These are phyloP conservation scores for Aegle marmelos DNA, from an alignment of 345 rosid genomes.

Conservation along the genomic window DNA sequence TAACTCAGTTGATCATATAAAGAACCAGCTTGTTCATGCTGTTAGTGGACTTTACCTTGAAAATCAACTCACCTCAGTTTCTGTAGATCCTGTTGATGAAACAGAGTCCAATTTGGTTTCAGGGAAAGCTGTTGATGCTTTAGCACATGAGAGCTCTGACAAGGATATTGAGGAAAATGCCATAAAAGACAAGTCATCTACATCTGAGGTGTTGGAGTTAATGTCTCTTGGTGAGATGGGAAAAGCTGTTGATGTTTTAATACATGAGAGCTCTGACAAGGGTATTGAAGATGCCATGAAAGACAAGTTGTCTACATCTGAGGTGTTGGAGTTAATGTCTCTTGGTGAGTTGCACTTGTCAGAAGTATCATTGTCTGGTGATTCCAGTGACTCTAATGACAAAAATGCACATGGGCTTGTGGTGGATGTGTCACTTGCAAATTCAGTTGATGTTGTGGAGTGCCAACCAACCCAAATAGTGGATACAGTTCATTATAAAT, in stretches of 20 bases:
- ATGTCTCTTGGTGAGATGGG: constrained; percentile 16
- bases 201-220: constrained; percentile 17
- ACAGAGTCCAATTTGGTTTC: constrained; percentile 16
- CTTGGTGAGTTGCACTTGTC: constrained; percentile 14
- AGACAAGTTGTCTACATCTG: constrained; percentile 21
- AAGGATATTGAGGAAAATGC: constrained; percentile 24
- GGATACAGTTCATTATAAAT: background rate
- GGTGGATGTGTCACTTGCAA: constrained; percentile 14
- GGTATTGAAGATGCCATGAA: constrained; percentile 23
- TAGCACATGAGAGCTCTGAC: constrained; percentile 7
- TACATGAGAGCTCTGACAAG: constrained; percentile 7
- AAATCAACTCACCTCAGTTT: background rate
- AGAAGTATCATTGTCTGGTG: constrained; percentile 4
- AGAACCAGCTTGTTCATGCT: constrained; percentile 9
- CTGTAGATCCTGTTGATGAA: constrained; percentile 14
- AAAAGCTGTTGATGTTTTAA: constrained; percentile 14
- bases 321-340: constrained; percentile 16
- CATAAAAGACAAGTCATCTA: constrained; percentile 19
- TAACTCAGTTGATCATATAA: constrained; percentile 2
- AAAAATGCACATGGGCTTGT: constrained; percentile 11
- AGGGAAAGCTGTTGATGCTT: constrained; percentile 17
- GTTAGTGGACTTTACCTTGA: background rate
- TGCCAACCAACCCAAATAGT: constrained; percentile 3
- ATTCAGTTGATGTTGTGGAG: constrained; percentile 17
- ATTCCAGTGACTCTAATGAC: background rate